These are phyloP conservation scores for Gossypium laxum DNA, from an alignment of 441 rosid species.

Conservation along the genomic window DNA sequence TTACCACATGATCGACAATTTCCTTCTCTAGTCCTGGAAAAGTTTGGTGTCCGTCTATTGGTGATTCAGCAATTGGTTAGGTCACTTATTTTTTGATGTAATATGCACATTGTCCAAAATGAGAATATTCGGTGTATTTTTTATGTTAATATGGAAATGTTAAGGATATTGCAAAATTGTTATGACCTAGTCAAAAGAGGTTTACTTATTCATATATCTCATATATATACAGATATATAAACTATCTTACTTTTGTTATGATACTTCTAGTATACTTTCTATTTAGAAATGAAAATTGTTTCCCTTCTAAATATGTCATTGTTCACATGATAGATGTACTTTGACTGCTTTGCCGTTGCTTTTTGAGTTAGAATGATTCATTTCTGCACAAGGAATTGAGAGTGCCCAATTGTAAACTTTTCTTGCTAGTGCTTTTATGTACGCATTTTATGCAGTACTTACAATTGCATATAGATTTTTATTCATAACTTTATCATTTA, in stretches of 20 bases:
- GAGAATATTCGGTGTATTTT: slow-evolving; percentile 15
- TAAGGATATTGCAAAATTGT: not conserved
- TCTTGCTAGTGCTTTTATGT: not conserved
- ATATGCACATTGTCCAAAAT: slow-evolving; percentile 15
- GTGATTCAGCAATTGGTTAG: slow-evolving; percentile 17
- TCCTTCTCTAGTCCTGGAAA: slow-evolving; percentile 41
- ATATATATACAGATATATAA: not conserved
- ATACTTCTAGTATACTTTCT: not conserved
- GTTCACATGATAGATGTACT: not conserved
- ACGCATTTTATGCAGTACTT: not conserved
- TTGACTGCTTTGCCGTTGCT: not conserved
- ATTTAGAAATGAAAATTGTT: slow-evolving; percentile 3
- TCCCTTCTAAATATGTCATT: not conserved
- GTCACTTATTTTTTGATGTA: slow-evolving; percentile 12
- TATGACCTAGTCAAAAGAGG: not conserved
- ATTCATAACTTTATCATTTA: not conserved
- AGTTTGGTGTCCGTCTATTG: slow-evolving; percentile 7
- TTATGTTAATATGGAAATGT: slow-evolving; percentile 5
- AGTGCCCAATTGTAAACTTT: not conserved
- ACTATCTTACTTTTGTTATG: not conserved
- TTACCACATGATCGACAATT: slow-evolving; percentile 78
- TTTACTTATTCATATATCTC: not conserved
- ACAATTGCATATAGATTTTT: not conserved
- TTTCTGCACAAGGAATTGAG: not conserved
- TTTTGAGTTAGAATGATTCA: not conserved